Conservation (phyloP, 116 monocot species). For the Trichopus zeylanicus region DNA sequence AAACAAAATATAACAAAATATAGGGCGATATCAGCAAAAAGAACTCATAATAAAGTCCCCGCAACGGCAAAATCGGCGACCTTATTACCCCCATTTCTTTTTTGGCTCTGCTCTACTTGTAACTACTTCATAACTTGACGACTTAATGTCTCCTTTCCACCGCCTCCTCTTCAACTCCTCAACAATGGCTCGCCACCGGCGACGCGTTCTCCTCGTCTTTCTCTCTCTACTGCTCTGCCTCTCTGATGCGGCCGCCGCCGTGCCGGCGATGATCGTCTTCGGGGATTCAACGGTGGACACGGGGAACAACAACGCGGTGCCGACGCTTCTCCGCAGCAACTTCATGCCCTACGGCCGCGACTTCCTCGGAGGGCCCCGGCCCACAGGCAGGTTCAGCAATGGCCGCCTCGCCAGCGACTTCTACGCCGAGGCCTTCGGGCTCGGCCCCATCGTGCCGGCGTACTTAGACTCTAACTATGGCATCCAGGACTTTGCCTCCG, state of each 20-base stretch:
- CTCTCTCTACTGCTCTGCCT: not conserved
- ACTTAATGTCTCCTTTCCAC: not conserved
- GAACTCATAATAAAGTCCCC: no score
- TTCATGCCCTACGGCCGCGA: conserved; percentile 58
- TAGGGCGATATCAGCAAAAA: no score
- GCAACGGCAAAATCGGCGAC: not conserved
- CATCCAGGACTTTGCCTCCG: conserved; percentile 42
- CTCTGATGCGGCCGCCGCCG: conserved; percentile 1
- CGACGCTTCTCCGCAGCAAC: conserved; percentile 41
- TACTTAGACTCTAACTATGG: conserved; percentile 47
- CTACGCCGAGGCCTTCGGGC: conserved; percentile 47
- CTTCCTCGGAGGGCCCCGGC: conserved; percentile 16
- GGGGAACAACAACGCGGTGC: conserved; percentile 53
- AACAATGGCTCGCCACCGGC: not conserved
- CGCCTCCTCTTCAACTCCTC: not conserved
- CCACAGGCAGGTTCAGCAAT: conserved; percentile 62
- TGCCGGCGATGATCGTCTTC: conserved; percentile 56
- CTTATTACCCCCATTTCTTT: not conserved
- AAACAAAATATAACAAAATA: no score
- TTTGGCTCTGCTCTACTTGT: not conserved
- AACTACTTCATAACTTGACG: not conserved
- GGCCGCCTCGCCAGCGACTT: conserved; percentile 56
- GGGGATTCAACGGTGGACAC: conserved; percentile 69
- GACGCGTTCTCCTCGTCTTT: not conserved
- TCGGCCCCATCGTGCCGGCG: conserved; percentile 43